These are phyloP conservation scores for Aegle marmelos DNA, from an alignment of 345 rosid species.

Conservation along the genomic window DNA sequence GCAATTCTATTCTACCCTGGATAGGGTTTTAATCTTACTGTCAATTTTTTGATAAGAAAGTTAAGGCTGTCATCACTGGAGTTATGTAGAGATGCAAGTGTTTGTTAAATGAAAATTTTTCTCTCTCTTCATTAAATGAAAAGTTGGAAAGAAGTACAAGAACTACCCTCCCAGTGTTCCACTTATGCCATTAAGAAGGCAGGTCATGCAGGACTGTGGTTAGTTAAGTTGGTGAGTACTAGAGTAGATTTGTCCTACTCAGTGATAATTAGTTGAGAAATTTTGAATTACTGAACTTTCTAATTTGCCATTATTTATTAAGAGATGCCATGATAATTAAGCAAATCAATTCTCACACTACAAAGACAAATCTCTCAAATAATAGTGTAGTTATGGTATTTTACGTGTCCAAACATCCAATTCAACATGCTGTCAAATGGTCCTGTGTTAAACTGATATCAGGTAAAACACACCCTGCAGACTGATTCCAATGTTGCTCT, in stretches of 20 bases:
- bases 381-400: neutral
- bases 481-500: neutral
- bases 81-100: no score
- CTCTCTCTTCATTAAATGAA: no score
- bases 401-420: neutral
- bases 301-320: neutral
- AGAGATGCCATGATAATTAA: neutral
- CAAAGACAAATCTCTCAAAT: neutral
- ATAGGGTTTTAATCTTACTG: no score
- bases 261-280: neutral
- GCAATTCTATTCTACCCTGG: no score
- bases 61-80: no score
- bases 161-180: neutral
- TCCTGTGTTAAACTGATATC: neutral
- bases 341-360: neutral
- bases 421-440: no score
- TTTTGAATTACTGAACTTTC: neutral
- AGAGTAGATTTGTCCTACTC: neutral
- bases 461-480: neutral
- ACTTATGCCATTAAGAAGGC: neutral
- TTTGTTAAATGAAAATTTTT: no score
- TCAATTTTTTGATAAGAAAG: no score
- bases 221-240: neutral
- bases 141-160: neutral
- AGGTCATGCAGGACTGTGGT: neutral